Evolutionary conservation across 768 basidiomycete species (phyloP).

Genomic region (Auriscalpium vulgare): DNA sequence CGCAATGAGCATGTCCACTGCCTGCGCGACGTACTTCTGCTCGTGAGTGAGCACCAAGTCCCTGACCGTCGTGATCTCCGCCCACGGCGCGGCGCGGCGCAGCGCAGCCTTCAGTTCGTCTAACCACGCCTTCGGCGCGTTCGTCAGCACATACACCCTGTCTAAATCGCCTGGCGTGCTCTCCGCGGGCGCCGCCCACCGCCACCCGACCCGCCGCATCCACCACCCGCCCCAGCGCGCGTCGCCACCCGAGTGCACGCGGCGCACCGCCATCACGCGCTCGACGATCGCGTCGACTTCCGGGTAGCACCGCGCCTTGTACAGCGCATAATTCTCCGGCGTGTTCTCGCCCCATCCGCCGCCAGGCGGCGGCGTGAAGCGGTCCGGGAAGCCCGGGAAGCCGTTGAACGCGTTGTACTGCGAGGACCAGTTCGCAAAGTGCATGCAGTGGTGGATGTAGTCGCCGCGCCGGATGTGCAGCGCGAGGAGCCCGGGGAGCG

Average conservation of each 20-base stretch:
- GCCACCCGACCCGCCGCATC: too few relatives aligned
- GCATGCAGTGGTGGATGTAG: constrained; percentile 34
- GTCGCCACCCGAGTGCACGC: too few relatives aligned
- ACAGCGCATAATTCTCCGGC: constrained; percentile 20
- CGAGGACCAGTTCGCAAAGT: constrained; percentile 26
- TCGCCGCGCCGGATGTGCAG: constrained; percentile 46
- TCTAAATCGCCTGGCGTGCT: constrained; percentile 21
- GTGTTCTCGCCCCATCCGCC: constrained; percentile 14
- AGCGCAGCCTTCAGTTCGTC: constrained; percentile 29
- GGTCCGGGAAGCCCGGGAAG: constrained; percentile 34
- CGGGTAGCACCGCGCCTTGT: constrained; percentile 35
- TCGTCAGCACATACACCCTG: constrained; percentile 40
- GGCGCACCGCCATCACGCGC: constrained; percentile 27
- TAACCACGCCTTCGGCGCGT: constrained; percentile 34
- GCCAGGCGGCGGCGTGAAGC: constrained; percentile 23
- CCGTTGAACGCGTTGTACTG: constrained; percentile 37
- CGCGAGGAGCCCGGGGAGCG: constrained; percentile 33
- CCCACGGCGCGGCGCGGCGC: constrained; percentile 1
- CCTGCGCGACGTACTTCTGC: constrained; percentile 36
- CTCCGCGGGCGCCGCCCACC: background rate
- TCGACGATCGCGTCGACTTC: constrained; percentile 31
- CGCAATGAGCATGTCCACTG: constrained; percentile 43
- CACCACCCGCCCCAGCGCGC: too few relatives aligned
- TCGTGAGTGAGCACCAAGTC: constrained; percentile 34
- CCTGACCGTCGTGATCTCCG: constrained; percentile 27